Evolutionary conservation across 306 rosid genomes (phyloP), one percentile per base, ranked within the genome.

Genomic region (Argentina anserina): DNA sequence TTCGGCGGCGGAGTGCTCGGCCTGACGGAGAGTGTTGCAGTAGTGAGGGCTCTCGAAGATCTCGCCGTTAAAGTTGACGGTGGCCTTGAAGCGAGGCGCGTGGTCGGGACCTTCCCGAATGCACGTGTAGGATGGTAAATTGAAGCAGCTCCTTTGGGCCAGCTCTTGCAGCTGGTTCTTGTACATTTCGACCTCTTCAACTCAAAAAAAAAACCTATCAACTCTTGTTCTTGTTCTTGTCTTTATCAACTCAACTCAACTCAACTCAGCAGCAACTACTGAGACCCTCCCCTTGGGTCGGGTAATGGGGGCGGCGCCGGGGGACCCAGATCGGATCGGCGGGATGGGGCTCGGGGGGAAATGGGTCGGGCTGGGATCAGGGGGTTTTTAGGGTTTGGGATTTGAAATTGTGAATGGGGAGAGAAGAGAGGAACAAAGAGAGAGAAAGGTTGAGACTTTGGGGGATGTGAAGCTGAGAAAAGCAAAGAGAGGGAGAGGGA

Each of bases 141-240:
- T 94, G 84, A 94, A 94, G 90, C 98, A 94, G 86, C 98, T 94
- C 79, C 97, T 81, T 75, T 94, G 98, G 59, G 98, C 98, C 90
- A 94, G 92, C 89, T 94, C 98, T 68, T 94, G 98, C 71, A 94
- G 97, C 98, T 94, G 99, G 96, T 95, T 95, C 89, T 95, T 95
- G 81, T 94, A 94, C 98, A 94, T 94, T 91, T 86, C 91, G 73
- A n/a, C 85, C 65, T 43, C 46, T 36, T 52, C 26, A 47, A 18
- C 66, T 20, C 66, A 2, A 2, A 5, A 20, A 2, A 2, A 5
- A 20, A 47, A 41, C 7, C 63, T 2, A 36, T 36, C 49, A 53
- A 18, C 63, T 34, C 73, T 41, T 45, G 20, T 45, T 45, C n/a
- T 45, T 45, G 20, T 14, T 8, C 42, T 40, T 40, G 0, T 5